phyloP scores from a whole-genome alignment of 2,329 filamentous ascomycete genomes.

The Aspergillus caelatus region DNA sequence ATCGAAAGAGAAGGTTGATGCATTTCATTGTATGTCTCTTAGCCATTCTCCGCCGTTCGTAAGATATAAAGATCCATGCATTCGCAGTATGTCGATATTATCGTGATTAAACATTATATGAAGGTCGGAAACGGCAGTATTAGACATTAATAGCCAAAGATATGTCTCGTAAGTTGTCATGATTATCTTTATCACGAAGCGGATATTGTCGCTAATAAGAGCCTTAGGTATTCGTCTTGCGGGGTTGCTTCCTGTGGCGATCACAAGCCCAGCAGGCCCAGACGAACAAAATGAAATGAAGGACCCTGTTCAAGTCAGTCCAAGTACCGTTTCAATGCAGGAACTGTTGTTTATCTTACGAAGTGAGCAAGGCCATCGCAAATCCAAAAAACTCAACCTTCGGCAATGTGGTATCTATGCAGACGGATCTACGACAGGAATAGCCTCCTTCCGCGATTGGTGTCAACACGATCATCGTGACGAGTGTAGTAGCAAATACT shows the following conservation, averaged over 20 bases:
- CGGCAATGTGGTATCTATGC: background rate
- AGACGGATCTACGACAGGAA: too few species aligned
- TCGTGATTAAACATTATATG: background rate
- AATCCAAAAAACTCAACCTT: background rate
- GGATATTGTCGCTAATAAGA: background rate
- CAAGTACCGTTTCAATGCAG: accelerated
- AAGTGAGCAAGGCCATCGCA: background rate
- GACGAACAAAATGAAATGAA: conserved; percentile 4
- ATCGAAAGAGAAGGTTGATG: background rate
- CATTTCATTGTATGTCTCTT: background rate
- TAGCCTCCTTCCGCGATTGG: background rate
- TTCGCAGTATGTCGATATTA: background rate
- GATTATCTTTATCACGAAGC: background rate
- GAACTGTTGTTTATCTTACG: background rate
- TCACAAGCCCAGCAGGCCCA: conserved; percentile 8
- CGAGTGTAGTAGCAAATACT: background rate
- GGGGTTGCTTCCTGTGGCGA: background rate
- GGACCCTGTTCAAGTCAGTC: background rate
- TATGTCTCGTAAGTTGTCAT: background rate
- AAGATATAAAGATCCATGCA: too few species aligned
- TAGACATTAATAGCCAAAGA: background rate
- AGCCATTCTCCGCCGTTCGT: too few species aligned
- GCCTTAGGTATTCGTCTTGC: background rate
- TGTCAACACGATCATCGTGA: background rate
- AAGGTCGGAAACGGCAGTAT: background rate